Conservation (phyloP, 345 rosid species). For the Atalantia buxifolia region DNA sequence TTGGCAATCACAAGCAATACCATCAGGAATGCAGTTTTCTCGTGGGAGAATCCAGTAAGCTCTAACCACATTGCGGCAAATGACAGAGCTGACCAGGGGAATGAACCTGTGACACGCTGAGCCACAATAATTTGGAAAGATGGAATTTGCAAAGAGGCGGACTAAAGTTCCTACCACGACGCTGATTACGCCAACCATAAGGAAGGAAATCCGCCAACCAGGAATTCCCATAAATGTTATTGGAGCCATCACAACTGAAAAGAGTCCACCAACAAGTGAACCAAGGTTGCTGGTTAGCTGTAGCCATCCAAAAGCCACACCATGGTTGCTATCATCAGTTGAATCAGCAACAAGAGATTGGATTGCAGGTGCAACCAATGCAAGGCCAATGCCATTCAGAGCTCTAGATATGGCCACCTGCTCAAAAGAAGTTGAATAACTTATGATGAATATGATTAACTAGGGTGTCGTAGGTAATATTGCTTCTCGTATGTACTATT, state of each 20-base stretch:
- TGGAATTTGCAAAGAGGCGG: constrained; percentile 56
- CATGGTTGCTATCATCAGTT: constrained; percentile 68
- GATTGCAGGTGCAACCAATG: constrained; percentile 80
- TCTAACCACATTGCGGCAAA: constrained; percentile 94
- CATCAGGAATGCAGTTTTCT: constrained; percentile 58
- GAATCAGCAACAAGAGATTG: constrained; percentile 93
- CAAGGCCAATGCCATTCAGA: constrained; percentile 83
- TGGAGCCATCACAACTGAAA: constrained; percentile 70
- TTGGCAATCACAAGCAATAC: constrained; percentile 58
- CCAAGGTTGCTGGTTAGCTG: constrained; percentile 77
- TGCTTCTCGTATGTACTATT: background rate
- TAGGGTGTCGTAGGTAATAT: background rate
- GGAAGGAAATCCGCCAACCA: constrained; percentile 90
- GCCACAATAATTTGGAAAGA: constrained; percentile 92
- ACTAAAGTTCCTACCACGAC: constrained; percentile 66
- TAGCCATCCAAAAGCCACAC: constrained; percentile 87
- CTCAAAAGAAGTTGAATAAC: constrained; percentile 16
- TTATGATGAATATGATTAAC: constrained; percentile 12
- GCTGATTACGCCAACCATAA: constrained; percentile 70
- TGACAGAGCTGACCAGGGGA: constrained; percentile 93
- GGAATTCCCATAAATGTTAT: constrained; percentile 65
- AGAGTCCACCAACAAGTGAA: constrained; percentile 72
- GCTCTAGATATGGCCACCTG: constrained; percentile 89
- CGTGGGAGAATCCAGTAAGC: constrained; percentile 80
- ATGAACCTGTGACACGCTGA: constrained; percentile 76